Percentiles rank a stretch among this genome's conserved stretches.
Evolutionary conservation across 2,329 filamentous ascomycete genomes (phyloP).

Genomic region (Paraphaeosphaeria minitans): DNA sequence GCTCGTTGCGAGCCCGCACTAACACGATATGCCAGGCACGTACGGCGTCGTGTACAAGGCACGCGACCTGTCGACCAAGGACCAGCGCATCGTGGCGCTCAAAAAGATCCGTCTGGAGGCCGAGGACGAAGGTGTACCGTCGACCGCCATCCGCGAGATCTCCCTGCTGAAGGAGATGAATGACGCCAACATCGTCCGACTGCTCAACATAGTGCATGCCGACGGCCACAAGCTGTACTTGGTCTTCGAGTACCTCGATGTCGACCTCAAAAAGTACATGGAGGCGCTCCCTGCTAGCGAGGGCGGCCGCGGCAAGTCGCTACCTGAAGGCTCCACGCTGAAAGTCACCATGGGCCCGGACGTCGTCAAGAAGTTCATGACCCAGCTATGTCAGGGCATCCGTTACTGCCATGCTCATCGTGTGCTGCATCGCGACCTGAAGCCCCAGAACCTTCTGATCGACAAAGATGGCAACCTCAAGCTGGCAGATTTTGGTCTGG

Average conservation of each 20-base stretch:
- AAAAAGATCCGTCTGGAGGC: conserved; percentile 97
- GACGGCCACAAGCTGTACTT: conserved; percentile 95
- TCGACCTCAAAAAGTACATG: conserved; percentile 96
- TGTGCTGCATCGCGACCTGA: conserved; percentile 84
- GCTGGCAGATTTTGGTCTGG: conserved; percentile 87
- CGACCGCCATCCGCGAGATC: conserved; percentile 92
- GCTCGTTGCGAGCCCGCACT: conserved; percentile 4
- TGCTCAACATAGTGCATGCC: conserved; percentile 91
- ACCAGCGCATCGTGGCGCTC: conserved; percentile 81
- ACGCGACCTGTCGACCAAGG: conserved; percentile 78
- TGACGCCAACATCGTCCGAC: conserved; percentile 84
- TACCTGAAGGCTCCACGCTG: conserved; percentile 75
- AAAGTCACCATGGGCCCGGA: conserved; percentile 69
- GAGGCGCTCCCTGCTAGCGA: conserved; percentile 83
- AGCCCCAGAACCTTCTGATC: conserved; percentile 89
- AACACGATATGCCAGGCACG: conserved; percentile 66
- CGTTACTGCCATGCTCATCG: conserved; percentile 89
- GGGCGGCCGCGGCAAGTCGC: conserved; percentile 81
- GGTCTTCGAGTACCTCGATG: conserved; percentile 88
- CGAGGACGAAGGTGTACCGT: conserved; percentile 92
- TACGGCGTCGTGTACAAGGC: conserved; percentile 97
- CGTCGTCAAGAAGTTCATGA: conserved; percentile 94
- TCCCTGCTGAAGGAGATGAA: conserved; percentile 94
- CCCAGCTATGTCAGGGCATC: conserved; percentile 81
- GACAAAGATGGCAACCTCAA: conserved; percentile 87